Base-by-base conservation (phyloP, 2,329 filamentous ascomycete genomes). In the Talaromyces sp. region DNA sequence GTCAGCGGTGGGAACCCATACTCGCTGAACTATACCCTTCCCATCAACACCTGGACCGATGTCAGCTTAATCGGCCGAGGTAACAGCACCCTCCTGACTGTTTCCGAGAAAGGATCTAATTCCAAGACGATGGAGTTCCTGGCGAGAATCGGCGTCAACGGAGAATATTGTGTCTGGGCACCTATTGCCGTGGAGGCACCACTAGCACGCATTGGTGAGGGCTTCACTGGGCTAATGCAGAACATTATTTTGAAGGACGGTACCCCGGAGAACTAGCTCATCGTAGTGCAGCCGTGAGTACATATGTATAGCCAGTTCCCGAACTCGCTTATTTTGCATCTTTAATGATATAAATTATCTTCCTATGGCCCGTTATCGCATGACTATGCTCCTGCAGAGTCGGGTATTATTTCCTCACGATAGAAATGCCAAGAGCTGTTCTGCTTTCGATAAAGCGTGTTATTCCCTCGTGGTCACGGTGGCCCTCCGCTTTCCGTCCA, bases 11-110 rank as follows among this genome's bases (percentile, higher is more conserved):
- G 74, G 0, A 70, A 74, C 24, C 61, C 71, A 1, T 78, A 72
- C 53, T 61, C 70, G 5, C 62, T 78, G 1, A 76, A 77, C 47
- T 74, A 74, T 52, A 70, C 66, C 2, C 63, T 78, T 9, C 75
- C 76, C 0, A 27, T 74, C 0, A 62, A 69, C 7, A 55, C 59
- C 16, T 77, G 73, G 70, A 68, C 69, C 3, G 61, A 75, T 36
- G 65, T 71, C 1, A 66, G 55, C 20, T 56, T 77, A 13, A 65
- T 73, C 9, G 72, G 65, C 1, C 53, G 66, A 13, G 73, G 70
- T 1, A 73, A 73, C 24, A 54, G 58, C 16, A 77, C 75, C 0
- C 72, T 73, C 29, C 47, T 71, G 19, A 55, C 51, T 1, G 60
- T 65, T 16, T 49, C 46, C 6, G 45, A 20, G 2, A 13, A 37